Percentiles rank a stretch among this genome's conserved stretches.
phyloP scores from a whole-genome alignment of 306 rosid genomes.

The Pyrus bretschneideri region DNA sequence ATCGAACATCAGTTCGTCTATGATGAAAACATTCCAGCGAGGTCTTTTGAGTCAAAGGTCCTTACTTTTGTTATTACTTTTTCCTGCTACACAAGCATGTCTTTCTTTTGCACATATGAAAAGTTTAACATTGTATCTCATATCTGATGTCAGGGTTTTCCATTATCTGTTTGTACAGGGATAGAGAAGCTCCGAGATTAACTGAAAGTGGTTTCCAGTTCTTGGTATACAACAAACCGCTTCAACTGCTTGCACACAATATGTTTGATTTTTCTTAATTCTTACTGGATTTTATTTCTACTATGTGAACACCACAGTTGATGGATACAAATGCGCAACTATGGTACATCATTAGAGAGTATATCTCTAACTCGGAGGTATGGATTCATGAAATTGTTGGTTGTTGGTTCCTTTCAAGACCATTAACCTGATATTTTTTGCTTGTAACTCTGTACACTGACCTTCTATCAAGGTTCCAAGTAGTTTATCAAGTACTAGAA shows the following conservation, averaged over 20 bases:
- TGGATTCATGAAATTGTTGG: not conserved
- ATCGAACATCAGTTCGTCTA: conserved; percentile 64
- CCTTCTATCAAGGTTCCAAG: no score
- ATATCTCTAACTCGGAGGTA: conserved; percentile 94
- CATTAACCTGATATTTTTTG: not conserved
- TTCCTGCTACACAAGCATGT: not conserved
- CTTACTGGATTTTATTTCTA: conserved; percentile 8
- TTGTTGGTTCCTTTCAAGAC: not conserved
- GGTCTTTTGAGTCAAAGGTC: conserved; percentile 86
- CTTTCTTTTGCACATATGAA: not conserved
- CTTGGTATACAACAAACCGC: conserved; percentile 62
- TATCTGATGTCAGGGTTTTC: conserved; percentile 13
- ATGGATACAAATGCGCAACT: conserved; percentile 98
- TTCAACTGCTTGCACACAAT: conserved; percentile 15
- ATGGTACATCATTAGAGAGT: conserved; percentile 96
- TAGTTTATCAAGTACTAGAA: not conserved
- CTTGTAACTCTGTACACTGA: not conserved
- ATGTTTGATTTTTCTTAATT: conserved; percentile 14
- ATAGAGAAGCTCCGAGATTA: conserved; percentile 76
- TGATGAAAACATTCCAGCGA: conserved; percentile 91
- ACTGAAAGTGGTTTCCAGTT: conserved; percentile 98
- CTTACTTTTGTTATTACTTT: conserved; percentile 2
- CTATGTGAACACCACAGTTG: conserved; percentile 52
- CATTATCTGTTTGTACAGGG: conserved; percentile 41
- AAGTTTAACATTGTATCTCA: conserved; percentile 4